Evolutionary conservation across 306 rosid genomes (phyloP).

Genomic region (Acacia melanoxylon): DNA sequence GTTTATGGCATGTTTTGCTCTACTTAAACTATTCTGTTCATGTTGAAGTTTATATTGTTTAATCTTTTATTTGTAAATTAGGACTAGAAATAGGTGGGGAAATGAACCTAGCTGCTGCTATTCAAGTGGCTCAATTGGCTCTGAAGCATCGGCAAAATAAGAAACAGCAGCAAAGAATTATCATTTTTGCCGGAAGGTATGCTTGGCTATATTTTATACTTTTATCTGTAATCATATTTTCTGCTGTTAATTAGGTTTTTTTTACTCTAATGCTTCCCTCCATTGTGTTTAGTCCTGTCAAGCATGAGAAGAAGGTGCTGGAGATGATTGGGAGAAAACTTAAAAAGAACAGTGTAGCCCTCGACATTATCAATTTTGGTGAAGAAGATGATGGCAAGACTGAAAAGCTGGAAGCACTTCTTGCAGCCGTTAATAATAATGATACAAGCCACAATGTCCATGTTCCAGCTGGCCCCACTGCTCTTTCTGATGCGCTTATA

Average conservation of each 20-base stretch:
- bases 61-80: slow-evolving; percentile 27
- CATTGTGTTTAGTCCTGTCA: slow-evolving; percentile 57
- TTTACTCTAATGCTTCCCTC: slow-evolving; percentile 1
- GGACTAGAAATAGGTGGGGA: slow-evolving; percentile 95
- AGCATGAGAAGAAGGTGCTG: slow-evolving; percentile 74
- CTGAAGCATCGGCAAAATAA: slow-evolving; percentile 97
- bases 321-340: slow-evolving; percentile 86
- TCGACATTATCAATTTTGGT: slow-evolving; percentile 84
- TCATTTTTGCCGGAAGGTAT: slow-evolving; percentile 92
- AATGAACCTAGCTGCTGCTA: slow-evolving; percentile 91
- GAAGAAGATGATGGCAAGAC: slow-evolving; percentile 89
- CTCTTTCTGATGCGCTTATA: slow-evolving; percentile 48
- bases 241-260: background rate
- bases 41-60: background rate
- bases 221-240: background rate
- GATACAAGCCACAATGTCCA: slow-evolving; percentile 61
- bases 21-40: slow-evolving; percentile 17
- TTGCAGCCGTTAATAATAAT: slow-evolving; percentile 78
- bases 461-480: slow-evolving; percentile 49
- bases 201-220: slow-evolving; percentile 9
- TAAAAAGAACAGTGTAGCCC: slow-evolving; percentile 92
- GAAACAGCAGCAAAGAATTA: slow-evolving; percentile 95
- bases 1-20: slow-evolving; percentile 12
- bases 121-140: slow-evolving; percentile 97
- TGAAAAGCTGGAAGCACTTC: slow-evolving; percentile 84